Evolutionary conservation across 371 early-diverging fungal species (phyloP).

Genomic region (Syncephalis fuscata): DNA sequence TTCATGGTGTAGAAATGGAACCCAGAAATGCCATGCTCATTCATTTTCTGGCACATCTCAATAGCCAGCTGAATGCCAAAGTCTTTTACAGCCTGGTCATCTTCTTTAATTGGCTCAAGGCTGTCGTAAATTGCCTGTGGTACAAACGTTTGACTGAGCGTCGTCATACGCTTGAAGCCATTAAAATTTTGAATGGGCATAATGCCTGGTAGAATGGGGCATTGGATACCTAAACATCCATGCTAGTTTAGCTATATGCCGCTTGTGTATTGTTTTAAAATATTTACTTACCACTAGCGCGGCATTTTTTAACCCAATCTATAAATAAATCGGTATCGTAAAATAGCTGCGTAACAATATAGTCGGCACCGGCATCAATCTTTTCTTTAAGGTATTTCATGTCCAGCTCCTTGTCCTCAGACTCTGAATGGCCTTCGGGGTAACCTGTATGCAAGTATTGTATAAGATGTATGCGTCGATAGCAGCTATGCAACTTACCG

Average conservation of each 20-base stretch:
- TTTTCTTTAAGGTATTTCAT: slow-evolving; percentile 57
- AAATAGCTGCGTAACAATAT: slow-evolving; percentile 77
- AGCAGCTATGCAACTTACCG: slow-evolving; percentile 16
- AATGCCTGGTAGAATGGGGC: slow-evolving; percentile 78
- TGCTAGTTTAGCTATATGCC: neutral
- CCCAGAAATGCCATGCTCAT: slow-evolving; percentile 33
- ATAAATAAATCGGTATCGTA: slow-evolving; percentile 69
- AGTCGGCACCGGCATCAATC: slow-evolving; percentile 75
- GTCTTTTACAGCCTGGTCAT: slow-evolving; percentile 78
- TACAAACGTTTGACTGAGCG: slow-evolving; percentile 57
- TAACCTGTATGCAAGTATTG: slow-evolving; percentile 12
- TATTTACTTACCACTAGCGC: slow-evolving; percentile 21
- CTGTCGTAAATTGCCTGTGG: slow-evolving; percentile 46
- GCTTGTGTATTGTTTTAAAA: neutral
- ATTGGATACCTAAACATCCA: slow-evolving; percentile 29
- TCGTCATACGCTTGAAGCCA: slow-evolving; percentile 68
- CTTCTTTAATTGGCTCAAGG: slow-evolving; percentile 79
- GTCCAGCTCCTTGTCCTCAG: slow-evolving; percentile 40
- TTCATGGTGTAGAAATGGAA: slow-evolving; percentile 75
- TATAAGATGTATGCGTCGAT: neutral
- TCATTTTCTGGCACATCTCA: slow-evolving; percentile 51
- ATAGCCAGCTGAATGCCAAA: slow-evolving; percentile 62
- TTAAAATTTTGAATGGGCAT: slow-evolving; percentile 78
- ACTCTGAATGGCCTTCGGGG: slow-evolving; percentile 68
- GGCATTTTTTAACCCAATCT: slow-evolving; percentile 51